Percentiles rank a stretch among this genome's conserved stretches.
Evolutionary conservation across 305 asterid genomes (phyloP).

Genomic region (Withania somnifera): DNA sequence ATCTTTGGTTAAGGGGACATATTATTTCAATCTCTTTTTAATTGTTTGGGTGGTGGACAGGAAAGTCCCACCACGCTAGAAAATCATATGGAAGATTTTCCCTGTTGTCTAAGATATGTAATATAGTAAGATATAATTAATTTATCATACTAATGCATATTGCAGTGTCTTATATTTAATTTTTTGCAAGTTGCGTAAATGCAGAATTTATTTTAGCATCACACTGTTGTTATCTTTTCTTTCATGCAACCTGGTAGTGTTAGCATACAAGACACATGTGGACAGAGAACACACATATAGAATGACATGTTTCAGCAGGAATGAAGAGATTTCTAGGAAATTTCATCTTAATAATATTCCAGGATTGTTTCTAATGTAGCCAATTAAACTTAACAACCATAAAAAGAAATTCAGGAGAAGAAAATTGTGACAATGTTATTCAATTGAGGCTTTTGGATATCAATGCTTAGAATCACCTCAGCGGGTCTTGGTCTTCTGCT

Average conservation of each 20-base stretch:
- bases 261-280: background rate
- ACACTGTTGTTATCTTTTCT: background rate
- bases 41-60: background rate
- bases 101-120: background rate
- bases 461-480: slow-evolving; percentile 11
- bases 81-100: background rate
- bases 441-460: background rate
- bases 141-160: background rate
- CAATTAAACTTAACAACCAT: background rate
- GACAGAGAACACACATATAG: background rate
- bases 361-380: background rate
- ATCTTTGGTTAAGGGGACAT: background rate
- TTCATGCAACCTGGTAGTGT: background rate
- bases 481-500: slow-evolving; percentile 41
- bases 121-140: too few species aligned
- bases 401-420: background rate
- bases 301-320: background rate
- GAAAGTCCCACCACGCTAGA: background rate
- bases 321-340: background rate
- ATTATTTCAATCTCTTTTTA: background rate
- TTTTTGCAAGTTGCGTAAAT: background rate
- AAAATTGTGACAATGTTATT: background rate
- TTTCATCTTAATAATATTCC: background rate
- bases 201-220: background rate
- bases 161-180: background rate